Evolutionary conservation across 306 rosid genomes (phyloP).

Genomic region (Vicia villosa): DNA sequence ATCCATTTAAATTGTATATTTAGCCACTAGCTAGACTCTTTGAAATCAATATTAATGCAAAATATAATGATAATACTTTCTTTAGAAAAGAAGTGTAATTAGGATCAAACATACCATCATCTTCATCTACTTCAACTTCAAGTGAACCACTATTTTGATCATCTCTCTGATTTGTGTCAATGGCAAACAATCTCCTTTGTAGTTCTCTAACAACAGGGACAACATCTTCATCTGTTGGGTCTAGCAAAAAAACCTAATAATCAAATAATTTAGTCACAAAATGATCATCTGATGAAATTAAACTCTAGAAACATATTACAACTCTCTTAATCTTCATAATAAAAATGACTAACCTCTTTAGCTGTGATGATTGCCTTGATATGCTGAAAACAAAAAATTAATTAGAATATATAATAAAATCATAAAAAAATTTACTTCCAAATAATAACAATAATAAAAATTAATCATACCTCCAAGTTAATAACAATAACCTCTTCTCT

Average conservation of each 20-base stretch:
- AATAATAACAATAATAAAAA: neutral
- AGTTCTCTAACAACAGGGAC: slow-evolving; percentile 71
- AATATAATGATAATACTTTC: too few relatives aligned
- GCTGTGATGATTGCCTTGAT: slow-evolving; percentile 78
- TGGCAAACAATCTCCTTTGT: slow-evolving; percentile 55
- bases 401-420: neutral
- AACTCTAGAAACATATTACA: neutral
- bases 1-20: too few relatives aligned
- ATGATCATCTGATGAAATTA: neutral
- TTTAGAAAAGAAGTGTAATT: neutral
- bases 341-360: slow-evolving; percentile 57
- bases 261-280: slow-evolving; percentile 20
- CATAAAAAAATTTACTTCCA: neutral
- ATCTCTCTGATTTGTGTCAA: slow-evolving; percentile 20
- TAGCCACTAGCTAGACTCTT: too few relatives aligned
- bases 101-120: slow-evolving; percentile 53
- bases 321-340: neutral
- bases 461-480: slow-evolving; percentile 56
- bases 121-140: slow-evolving; percentile 53
- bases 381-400: slow-evolving; percentile 53
- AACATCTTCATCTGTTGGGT: slow-evolving; percentile 60
- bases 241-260: slow-evolving; percentile 71
- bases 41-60: too few relatives aligned
- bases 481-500: slow-evolving; percentile 69
- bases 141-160: slow-evolving; percentile 38